Evolutionary conservation across 176 grass and related monocot genomes (phyloP), one percentile per base, ranked within the genome.

Genomic region (Neostapfia colusana): DNA sequence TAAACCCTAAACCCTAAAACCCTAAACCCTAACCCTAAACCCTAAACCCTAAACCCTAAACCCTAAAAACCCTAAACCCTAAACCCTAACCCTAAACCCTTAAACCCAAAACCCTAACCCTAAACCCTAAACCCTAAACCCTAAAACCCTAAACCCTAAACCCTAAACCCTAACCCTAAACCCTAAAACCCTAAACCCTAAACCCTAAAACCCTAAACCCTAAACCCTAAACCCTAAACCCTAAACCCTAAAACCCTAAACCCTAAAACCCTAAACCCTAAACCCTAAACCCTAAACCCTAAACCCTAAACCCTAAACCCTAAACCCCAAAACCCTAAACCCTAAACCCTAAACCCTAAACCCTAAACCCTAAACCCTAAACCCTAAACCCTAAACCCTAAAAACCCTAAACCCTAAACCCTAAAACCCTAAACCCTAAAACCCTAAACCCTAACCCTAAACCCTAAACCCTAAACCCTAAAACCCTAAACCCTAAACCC

Each of bases 201-300:
- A 42, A 42, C 40, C 40, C 40, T 42, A 42, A 42, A 42, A 27
- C 78, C 78, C 38, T 23, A 63, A 81, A 48, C 78, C 78, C 43
- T 36, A 71, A 81, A 28, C 78, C 78, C 25, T 50, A 81, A 80
- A 20, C 77, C 77, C 26, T 31, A 81, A 81, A 24, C 78, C 76
- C 23, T 20, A 81, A 81, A 45, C 43, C 43, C 9, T 45, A n/a
- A 45, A 45, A 12, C 43, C 12, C 40, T 42, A 42, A 45, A 46
- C 44, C 44, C 44, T 46, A n/a, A 46, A 46, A 46, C 44, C 44
- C 44, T 46, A 14, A 46, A 46, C 10, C 44, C 44, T 46, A 46
- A 46, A 46, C 44, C 44, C 44, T 46, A 46, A 46, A 15, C 44
- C 44, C 12, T 15, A 43, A 43, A 10, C 41, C 41, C 7, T 11